These are phyloP conservation scores for Hippophae rhamnoides DNA, from an alignment of 306 rosid genomes.

Conservation along the genomic window DNA sequence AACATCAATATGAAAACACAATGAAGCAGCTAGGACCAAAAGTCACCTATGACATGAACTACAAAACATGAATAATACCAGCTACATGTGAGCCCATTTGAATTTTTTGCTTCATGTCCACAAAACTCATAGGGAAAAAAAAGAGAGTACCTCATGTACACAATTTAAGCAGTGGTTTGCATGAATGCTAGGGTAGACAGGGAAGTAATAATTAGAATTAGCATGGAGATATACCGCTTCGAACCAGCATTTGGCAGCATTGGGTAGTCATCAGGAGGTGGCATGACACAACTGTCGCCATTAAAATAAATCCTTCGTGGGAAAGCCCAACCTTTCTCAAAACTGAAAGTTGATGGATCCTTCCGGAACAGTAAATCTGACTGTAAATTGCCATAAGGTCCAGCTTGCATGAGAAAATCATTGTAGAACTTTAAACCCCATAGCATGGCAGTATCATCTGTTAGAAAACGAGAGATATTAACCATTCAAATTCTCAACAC, in stretches of 20 bases:
- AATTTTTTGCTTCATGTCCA: too few species aligned
- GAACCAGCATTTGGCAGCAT: constrained; percentile 36
- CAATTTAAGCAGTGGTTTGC: neutral
- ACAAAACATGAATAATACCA: too few species aligned
- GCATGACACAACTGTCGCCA: constrained; percentile 79
- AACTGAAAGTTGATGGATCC: constrained; percentile 46
- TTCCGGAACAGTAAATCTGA: constrained; percentile 60
- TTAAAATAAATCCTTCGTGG: constrained; percentile 65
- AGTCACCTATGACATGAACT: too few species aligned
- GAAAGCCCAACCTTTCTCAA: constrained; percentile 70
- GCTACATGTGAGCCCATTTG: too few species aligned
- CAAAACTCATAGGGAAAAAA: too few species aligned
- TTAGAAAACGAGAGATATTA: neutral
- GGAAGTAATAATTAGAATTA: neutral
- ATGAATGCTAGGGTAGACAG: neutral
- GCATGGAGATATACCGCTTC: neutral
- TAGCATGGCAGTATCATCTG: constrained; percentile 79
- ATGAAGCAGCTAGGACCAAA: too few species aligned
- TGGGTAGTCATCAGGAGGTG: constrained; percentile 62
- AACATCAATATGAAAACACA: too few species aligned
- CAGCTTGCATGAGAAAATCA: constrained; percentile 53
- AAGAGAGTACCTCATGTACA: too few species aligned
- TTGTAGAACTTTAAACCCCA: constrained; percentile 70
- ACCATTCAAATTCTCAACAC: too few species aligned
- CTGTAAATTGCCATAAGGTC: constrained; percentile 51